Base-by-base conservation (phyloP, 2,329 filamentous ascomycete species). In the Fusarium brevicatenulatum region DNA sequence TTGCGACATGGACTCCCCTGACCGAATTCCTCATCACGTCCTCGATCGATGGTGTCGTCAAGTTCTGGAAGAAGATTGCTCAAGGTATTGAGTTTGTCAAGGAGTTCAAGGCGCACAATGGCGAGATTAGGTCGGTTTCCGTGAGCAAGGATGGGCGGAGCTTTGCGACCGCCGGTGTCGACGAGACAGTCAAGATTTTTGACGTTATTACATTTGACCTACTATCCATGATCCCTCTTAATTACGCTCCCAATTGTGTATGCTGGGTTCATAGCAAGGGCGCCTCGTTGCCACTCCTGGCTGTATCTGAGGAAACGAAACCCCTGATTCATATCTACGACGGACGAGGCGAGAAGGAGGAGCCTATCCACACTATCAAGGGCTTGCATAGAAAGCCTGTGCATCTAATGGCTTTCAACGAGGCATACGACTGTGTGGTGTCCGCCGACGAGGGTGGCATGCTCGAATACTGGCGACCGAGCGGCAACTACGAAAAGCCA, bases 61-160 rank as follows among this genome's bases (percentile, higher is more conserved):
- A 99, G 82, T 99, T 99, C 82, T 99, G 96, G 96, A 99, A 99
- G 85, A 99, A 99, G 85, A 89, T 93, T 72, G 91, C 90, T 4
- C 91, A 93, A 39, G 94, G 94, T 2, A 93, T 99, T 66, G 97
- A 99, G 83, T 99, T 99, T 79, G 95, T 98, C 59, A 99, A 99
- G 84, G 95, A 99, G 83, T 99, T 97, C 85, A 92, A 91, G 79
- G 95, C 96, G 12, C 97, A 99, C 83, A 87, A 89, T 64, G 93
- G 94, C 57, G 94, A 97, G 79, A 94, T 98, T 79, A 91, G 87
- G 68, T 92, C 92, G 34, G 93, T 96, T 49, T 96, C 91, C 42
- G 92, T 93, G 71, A 98, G 95, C 82, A 89, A 91, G 44, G 96
- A 99, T 82, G 96, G 96, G 2, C 89, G 95, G 78, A 97, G 93